phyloP scores from a whole-genome alignment of 1,284 basidiomycete species.

The Tilletia horrida region DNA sequence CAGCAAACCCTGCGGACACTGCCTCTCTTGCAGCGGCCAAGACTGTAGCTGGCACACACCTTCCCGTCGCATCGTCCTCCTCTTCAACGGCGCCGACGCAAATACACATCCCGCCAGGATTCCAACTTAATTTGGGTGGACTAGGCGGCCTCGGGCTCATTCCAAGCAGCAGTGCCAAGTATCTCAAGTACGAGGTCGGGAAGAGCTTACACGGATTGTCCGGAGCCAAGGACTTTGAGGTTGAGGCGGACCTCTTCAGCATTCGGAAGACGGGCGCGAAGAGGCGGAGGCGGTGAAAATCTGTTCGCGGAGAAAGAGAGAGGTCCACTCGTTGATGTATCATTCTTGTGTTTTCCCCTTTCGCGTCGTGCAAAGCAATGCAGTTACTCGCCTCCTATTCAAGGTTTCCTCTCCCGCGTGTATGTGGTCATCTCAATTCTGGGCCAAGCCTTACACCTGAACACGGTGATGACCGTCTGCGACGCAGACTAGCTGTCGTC shows the following conservation, averaged over 20 bases:
- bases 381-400: no score
- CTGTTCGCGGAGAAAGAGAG: no score
- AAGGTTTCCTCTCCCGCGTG: no score
- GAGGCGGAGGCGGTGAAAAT: constrained; percentile 28
- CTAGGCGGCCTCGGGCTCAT: constrained; percentile 1
- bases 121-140: background rate
- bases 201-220: constrained; percentile 51
- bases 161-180: constrained; percentile 9
- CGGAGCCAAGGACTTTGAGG: constrained; percentile 51
- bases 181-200: constrained; percentile 48
- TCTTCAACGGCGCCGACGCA: background rate
- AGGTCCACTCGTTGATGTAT: no score
- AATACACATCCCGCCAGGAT: background rate
- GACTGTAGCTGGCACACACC: background rate
- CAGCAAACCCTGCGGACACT: background rate
- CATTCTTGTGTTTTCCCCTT: no score
- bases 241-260: constrained; percentile 53
- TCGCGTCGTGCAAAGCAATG: no score
- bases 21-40: background rate
- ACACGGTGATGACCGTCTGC: no score
- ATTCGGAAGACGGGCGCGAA: constrained; percentile 52
- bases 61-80: background rate
- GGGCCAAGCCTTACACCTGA: no score
- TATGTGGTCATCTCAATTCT: no score
- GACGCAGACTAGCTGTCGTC: no score